phyloP scores from a whole-genome alignment of 2,329 filamentous ascomycete species.

The Fusarium camptoceras region DNA sequence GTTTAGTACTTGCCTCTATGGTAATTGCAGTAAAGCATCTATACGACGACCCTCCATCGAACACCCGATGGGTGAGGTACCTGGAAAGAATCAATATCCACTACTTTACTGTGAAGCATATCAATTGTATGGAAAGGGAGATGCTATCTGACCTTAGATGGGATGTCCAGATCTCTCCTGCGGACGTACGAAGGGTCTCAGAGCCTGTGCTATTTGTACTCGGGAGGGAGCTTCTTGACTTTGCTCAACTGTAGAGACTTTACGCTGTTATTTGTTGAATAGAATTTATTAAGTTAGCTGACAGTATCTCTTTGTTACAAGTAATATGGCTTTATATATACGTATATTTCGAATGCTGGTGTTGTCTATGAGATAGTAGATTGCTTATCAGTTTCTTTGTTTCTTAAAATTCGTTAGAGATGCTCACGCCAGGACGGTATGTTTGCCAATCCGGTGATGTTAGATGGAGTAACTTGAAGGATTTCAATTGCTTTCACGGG shows the following conservation, averaged over 20 bases:
- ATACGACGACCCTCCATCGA: background rate
- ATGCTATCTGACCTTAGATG: background rate
- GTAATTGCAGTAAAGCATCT: background rate
- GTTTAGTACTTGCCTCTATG: background rate
- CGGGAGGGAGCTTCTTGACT: background rate
- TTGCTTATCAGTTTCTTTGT: too few relatives aligned
- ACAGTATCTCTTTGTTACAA: too few relatives aligned
- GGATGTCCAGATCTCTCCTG: background rate
- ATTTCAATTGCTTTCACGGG: too few relatives aligned
- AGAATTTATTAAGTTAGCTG: too few relatives aligned
- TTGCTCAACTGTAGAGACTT: background rate
- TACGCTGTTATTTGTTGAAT: too few relatives aligned
- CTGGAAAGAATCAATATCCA: background rate
- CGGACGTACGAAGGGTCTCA: conserved; percentile 1
- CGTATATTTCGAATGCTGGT: too few relatives aligned
- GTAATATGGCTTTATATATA: too few relatives aligned
- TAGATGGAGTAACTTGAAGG: too few relatives aligned
- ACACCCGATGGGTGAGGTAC: background rate
- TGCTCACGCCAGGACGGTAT: too few relatives aligned
- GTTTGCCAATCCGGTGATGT: too few relatives aligned
- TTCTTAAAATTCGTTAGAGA: too few relatives aligned
- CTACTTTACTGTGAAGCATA: background rate
- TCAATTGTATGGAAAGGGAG: conserved; percentile 6
- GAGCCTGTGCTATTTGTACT: conserved; percentile 5
- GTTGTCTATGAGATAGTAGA: too few relatives aligned